These are phyloP conservation scores for Elaeis guineensis DNA, from an alignment of 176 grass and related monocot genomes.

Conservation along the genomic window DNA sequence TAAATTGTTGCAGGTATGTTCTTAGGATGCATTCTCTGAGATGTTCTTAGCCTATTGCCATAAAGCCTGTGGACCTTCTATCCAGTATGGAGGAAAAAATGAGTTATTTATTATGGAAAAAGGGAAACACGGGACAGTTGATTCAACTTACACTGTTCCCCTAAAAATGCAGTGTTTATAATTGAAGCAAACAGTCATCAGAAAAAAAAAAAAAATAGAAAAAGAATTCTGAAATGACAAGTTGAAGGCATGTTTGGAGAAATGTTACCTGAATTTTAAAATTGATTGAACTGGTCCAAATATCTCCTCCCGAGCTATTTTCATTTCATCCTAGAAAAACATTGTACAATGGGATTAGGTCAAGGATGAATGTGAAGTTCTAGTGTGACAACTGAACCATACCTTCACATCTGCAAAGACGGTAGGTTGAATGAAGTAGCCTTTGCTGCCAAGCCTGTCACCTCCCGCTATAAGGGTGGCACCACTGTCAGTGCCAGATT, in stretches of 20 bases:
- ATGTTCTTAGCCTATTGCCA: too few species aligned
- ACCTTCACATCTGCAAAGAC: constrained; percentile 73
- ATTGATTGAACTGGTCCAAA: constrained; percentile 96
- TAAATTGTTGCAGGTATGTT: too few species aligned
- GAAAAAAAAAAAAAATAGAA: too few species aligned
- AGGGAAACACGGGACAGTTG: too few species aligned
- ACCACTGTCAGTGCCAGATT: constrained; percentile 47
- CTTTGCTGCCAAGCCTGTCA: constrained; percentile 39
- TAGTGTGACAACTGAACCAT: neutral
- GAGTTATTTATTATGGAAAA: too few species aligned
- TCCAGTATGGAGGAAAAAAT: too few species aligned
- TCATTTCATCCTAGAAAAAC: constrained; percentile 58
- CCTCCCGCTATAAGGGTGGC: constrained; percentile 76
- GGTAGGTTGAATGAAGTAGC: constrained; percentile 85
- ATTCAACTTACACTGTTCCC: too few species aligned
- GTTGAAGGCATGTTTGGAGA: neutral
- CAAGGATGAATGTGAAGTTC: neutral
- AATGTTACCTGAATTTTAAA: constrained; percentile 69
- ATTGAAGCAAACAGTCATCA: too few species aligned
- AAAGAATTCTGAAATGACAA: too few species aligned
- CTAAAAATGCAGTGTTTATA: too few species aligned
- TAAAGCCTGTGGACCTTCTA: too few species aligned
- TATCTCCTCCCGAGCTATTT: constrained; percentile 76
- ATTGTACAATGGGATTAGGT: neutral
- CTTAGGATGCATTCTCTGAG: too few species aligned